Conservation (phyloP, 73 alveolate genomes). For the Breviolum minutum region DNA sequence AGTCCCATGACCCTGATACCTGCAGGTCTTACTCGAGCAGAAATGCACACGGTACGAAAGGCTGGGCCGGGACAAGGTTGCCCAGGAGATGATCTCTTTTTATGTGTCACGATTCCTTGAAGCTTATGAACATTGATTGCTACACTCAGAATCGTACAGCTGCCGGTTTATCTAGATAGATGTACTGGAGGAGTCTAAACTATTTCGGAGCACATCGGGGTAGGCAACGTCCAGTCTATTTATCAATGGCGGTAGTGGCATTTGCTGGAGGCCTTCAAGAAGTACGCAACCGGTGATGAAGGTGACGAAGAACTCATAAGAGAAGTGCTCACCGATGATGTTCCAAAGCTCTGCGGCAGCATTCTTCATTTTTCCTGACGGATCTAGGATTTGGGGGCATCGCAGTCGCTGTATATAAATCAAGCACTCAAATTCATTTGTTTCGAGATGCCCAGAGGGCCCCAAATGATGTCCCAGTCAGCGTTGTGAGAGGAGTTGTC, state of each 20-base stretch:
- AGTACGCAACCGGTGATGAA: slow-evolving; percentile 45
- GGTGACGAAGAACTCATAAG: slow-evolving; percentile 33
- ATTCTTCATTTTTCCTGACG: background rate
- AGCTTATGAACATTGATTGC: too few relatives aligned
- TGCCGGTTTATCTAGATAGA: background rate
- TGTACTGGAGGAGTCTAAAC: background rate
- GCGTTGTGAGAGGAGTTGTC: too few relatives aligned
- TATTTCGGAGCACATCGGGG: too few relatives aligned
- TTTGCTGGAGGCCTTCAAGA: slow-evolving; percentile 12
- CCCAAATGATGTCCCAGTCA: too few relatives aligned
- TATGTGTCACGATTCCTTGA: too few relatives aligned
- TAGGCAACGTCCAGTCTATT: too few relatives aligned
- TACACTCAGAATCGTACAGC: too few relatives aligned
- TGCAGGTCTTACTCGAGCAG: background rate
- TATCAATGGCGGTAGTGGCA: too few relatives aligned
- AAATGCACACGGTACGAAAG: background rate
- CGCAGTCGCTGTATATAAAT: background rate
- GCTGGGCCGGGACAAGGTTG: background rate
- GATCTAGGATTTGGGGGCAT: background rate
- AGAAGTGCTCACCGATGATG: slow-evolving; percentile 46
- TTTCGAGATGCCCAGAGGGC: too few relatives aligned
- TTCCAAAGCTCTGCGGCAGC: slow-evolving; percentile 1
- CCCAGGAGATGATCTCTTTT: too few relatives aligned
- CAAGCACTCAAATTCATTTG: too few relatives aligned
- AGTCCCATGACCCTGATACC: background rate